phyloP scores from a whole-genome alignment of 1,139 yeast genomes.

The Kluyveromyces marxianus region DNA sequence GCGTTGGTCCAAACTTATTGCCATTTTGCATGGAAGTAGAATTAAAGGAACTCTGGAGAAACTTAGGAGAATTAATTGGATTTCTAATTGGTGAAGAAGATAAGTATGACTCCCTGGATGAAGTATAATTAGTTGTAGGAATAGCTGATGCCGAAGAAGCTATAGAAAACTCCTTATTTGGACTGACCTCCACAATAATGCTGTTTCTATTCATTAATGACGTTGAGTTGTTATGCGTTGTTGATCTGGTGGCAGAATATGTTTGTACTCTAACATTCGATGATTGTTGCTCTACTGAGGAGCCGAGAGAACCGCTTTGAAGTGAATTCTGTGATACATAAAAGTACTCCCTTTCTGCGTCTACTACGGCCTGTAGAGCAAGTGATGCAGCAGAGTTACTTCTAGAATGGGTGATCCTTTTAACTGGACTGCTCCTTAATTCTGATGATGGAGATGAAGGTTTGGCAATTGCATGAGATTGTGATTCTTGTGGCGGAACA shows the following conservation, averaged over 20 bases:
- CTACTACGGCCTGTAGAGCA: constrained; percentile 63
- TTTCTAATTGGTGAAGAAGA: not conserved
- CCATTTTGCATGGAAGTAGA: not conserved
- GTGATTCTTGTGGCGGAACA: constrained; percentile 30
- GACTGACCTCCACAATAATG: constrained; percentile 21
- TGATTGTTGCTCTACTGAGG: constrained; percentile 1
- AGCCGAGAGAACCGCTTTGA: not conserved
- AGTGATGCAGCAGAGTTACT: constrained; percentile 45
- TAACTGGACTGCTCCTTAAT: constrained; percentile 16
- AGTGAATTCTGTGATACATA: constrained; percentile 4
- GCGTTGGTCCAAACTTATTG: constrained; percentile 1
- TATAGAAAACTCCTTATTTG: constrained; percentile 11
- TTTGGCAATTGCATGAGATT: constrained; percentile 24
- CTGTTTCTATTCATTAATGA: constrained; percentile 19
- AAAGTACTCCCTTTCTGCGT: constrained; percentile 35
- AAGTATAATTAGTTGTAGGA: not conserved
- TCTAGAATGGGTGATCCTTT: constrained; percentile 20
- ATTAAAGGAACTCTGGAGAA: not conserved
- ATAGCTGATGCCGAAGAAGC: not conserved
- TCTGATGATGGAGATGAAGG: constrained; percentile 25
- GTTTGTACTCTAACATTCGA: constrained; percentile 10
- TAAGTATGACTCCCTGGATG: not conserved
- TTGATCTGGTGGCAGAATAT: constrained; percentile 33
- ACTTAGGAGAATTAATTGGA: not conserved
- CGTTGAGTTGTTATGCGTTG: constrained; percentile 34